Evolutionary conservation across 148 eudicot genomes (phyloP).

Genomic region (Agrostemma githago): DNA sequence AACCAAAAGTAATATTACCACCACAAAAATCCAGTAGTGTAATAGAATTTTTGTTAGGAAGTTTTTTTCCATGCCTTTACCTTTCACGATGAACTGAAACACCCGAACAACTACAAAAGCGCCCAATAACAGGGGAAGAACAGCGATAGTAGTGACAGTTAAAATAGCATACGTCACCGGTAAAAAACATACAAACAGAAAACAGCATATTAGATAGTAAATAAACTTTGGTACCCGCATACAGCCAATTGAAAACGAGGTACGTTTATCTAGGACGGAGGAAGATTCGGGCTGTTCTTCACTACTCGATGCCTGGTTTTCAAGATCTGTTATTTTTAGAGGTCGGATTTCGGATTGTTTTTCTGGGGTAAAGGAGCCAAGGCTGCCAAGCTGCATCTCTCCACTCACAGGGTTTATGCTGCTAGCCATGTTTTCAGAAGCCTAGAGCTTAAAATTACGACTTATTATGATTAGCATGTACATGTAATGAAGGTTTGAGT

Average conservation of each 20-base stretch:
- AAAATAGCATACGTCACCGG: not conserved
- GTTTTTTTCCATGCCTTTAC: not conserved
- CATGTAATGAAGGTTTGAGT: too few relatives aligned
- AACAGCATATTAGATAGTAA: not conserved
- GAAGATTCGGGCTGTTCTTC: not conserved
- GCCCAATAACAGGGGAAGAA: not conserved
- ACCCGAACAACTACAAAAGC: not conserved
- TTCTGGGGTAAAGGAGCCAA: too few relatives aligned
- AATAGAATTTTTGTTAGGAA: not conserved
- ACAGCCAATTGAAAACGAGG: not conserved
- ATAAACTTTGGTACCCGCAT: not conserved
- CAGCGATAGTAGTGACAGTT: not conserved
- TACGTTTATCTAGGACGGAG: not conserved
- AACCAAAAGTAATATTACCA: not conserved
- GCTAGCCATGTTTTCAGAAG: too few relatives aligned
- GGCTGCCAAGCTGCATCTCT: too few relatives aligned
- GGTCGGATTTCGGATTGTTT: not conserved
- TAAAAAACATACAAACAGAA: not conserved
- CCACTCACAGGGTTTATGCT: too few relatives aligned
- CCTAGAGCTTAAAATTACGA: too few relatives aligned
- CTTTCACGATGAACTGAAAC: not conserved
- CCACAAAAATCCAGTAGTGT: constrained; percentile 7
- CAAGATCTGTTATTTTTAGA: not conserved
- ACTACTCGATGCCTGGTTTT: not conserved
- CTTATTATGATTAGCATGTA: too few relatives aligned